Evolutionary conservation across 164 flowering plant genomes (phyloP), one percentile per base, ranked within the genome.

Genomic region (Pachysandra terminalis): DNA sequence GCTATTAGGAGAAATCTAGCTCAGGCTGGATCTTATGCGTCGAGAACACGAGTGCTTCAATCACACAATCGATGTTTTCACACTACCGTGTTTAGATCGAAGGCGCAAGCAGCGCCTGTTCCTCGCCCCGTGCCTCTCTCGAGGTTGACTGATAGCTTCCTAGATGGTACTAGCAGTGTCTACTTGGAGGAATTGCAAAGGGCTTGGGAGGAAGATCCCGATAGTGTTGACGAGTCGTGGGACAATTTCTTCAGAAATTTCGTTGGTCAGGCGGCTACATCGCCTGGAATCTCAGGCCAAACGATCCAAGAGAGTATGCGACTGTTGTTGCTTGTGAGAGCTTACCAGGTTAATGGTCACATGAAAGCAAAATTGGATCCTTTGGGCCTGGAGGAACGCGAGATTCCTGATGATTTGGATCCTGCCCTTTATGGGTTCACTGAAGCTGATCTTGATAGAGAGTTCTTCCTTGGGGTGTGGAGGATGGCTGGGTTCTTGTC

Each of bases 301-400:
- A 85, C 93, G 4, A 88, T 88, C 52, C 90, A 88, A 53, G 93
- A 85, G 78, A 86, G 91, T 67, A 88, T 88, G 93, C 79, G 91
- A 0, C 78, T 88, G 74, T 54, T 95, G 81, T 77, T 95, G 79
- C 88, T 95, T 19, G 93, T 95, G 68, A 86, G 99, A 69, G 96
- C 96, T 61, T 95, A 95, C 77, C 99, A 95, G 80, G 99, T 92
- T 52, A 82, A 86, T 75, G 98, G 99, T 58, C 98, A 95, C 67
- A 83, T 90, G 93, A 95, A 92, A 71, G 97, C 98, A 9, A 85
- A 86, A 73, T 77, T 88, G 75, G 93, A 88, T 53, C 93, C 93
- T 10, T 64, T 88, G 75, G 80, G 73, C 37, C 71, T 86, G 70
- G 89, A 86, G 59, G 65, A 81, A 62, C 71, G 88, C 59, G 62